These are phyloP conservation scores for Dactylorhiza incarnata DNA, from an alignment of 106 monocot species.

Conservation along the genomic window DNA sequence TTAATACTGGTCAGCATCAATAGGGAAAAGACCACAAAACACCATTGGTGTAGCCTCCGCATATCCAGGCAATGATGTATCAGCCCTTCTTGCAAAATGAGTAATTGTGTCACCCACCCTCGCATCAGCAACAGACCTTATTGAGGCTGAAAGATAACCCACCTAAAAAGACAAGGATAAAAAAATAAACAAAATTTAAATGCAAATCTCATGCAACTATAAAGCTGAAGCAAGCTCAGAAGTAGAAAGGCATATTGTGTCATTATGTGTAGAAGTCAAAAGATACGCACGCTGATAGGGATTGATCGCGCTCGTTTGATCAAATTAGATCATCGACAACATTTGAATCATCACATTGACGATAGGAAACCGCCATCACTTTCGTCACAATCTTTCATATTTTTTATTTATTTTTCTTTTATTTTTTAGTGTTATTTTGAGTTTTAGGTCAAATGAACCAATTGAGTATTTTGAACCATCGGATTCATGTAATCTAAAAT, in stretches of 20 bases:
- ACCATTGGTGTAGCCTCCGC: conserved; percentile 90
- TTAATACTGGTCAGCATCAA: conserved; percentile 86
- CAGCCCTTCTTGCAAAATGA: conserved; percentile 63
- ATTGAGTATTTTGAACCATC: too few species aligned
- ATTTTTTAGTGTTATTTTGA: too few species aligned
- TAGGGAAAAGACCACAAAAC: conserved; percentile 91
- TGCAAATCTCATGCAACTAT: neutral
- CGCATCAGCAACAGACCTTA: conserved; percentile 93
- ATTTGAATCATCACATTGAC: too few species aligned
- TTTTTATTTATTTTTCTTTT: too few species aligned
- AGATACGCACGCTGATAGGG: neutral
- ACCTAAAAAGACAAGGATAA: conserved; percentile 34
- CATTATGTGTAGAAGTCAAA: neutral
- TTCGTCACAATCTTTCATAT: too few species aligned
- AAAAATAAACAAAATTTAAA: neutral
- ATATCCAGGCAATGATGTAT: conserved; percentile 75
- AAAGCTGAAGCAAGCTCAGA: neutral
- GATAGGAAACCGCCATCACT: too few species aligned
- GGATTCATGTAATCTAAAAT: too few species aligned
- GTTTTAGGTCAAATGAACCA: too few species aligned
- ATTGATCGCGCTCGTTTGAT: too few species aligned
- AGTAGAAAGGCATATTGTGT: neutral
- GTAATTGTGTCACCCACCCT: conserved; percentile 97
- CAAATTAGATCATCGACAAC: too few species aligned
- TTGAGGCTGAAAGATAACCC: conserved; percentile 90